These are phyloP conservation scores for Ailanthus altissimus DNA, from an alignment of 345 rosid genomes.

Conservation along the genomic window DNA sequence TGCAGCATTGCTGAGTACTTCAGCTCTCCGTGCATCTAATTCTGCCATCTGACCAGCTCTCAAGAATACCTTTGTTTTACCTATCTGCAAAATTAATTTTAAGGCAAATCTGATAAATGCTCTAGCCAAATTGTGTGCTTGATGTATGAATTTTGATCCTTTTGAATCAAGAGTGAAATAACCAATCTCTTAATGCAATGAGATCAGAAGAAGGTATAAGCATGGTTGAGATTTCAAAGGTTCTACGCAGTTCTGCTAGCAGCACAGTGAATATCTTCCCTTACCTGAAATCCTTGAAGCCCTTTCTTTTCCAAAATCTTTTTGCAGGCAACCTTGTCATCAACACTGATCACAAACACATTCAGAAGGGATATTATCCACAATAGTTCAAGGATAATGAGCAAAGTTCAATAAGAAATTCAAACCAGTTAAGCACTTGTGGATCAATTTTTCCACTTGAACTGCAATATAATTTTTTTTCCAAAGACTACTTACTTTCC, in stretches of 20 bases:
- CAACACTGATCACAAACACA: conserved; percentile 55
- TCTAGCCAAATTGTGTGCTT: not conserved
- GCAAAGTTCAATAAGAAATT: conserved; percentile 15
- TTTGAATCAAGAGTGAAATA: not conserved
- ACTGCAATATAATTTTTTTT: not conserved
- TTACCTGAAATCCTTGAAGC: conserved; percentile 92
- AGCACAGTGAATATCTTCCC: conserved; percentile 14
- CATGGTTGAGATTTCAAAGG: not conserved
- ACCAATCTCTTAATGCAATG: not conserved
- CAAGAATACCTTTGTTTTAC: conserved; percentile 90
- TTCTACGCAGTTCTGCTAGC: conserved; percentile 10
- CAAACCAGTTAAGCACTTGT: conserved; percentile 7
- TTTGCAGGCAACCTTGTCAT: conserved; percentile 69
- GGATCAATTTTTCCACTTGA: not conserved
- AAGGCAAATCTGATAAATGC: conserved; percentile 19
- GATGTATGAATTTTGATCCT: not conserved
- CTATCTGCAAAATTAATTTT: conserved; percentile 59
- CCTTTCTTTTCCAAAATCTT: conserved; percentile 84
- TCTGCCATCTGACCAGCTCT: conserved; percentile 99
- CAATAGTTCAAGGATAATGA: conserved; percentile 20
- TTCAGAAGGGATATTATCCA: conserved; percentile 22
- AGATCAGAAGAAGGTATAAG: not conserved
- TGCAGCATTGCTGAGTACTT: conserved; percentile 79
- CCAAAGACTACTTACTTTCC: conserved; percentile 65
- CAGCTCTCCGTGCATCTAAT: conserved; percentile 82